Conservation (phyloP, 1,139 yeast genomes). For the Hemisphaericaspora xylanilytica region DNA sequence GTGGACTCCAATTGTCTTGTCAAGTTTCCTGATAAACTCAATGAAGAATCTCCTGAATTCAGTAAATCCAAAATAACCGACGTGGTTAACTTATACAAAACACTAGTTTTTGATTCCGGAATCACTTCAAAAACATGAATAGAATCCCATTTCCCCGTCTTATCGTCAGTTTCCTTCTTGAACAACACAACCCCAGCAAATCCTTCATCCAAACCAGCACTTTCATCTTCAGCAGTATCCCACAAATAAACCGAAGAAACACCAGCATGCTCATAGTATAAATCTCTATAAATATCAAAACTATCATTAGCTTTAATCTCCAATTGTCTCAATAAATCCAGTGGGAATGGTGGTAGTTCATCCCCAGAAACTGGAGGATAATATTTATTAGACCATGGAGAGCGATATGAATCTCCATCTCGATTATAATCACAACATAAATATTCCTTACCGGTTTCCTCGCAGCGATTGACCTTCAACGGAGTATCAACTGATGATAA, state of each 20-base stretch:
- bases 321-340: constrained; percentile 61
- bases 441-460: constrained; percentile 60
- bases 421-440: constrained; percentile 92
- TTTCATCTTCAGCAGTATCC: constrained; percentile 64
- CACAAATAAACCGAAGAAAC: constrained; percentile 88
- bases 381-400: constrained; percentile 88
- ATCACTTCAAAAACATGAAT: constrained; percentile 87
- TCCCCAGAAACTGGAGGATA: constrained; percentile 51
- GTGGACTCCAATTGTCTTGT: constrained; percentile 72
- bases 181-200: constrained; percentile 92
- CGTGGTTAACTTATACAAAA: constrained; percentile 75
- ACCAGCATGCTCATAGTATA: constrained; percentile 90
- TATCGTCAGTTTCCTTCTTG: constrained; percentile 62
- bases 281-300: constrained; percentile 87
- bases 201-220: constrained; percentile 34
- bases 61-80: constrained; percentile 78
- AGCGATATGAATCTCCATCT: constrained; percentile 88
- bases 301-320: constrained; percentile 86
- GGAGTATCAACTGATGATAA: constrained; percentile 89
- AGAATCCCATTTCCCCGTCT: constrained; percentile 79
- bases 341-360: constrained; percentile 63
- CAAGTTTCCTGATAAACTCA: constrained; percentile 76
- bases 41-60: constrained; percentile 24
- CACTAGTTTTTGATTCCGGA: constrained; percentile 43
- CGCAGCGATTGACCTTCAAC: constrained; percentile 56